Evolutionary conservation across 306 rosid species (phyloP), one percentile per base, ranked within the genome.

Genomic region (Dryas drummondii): DNA sequence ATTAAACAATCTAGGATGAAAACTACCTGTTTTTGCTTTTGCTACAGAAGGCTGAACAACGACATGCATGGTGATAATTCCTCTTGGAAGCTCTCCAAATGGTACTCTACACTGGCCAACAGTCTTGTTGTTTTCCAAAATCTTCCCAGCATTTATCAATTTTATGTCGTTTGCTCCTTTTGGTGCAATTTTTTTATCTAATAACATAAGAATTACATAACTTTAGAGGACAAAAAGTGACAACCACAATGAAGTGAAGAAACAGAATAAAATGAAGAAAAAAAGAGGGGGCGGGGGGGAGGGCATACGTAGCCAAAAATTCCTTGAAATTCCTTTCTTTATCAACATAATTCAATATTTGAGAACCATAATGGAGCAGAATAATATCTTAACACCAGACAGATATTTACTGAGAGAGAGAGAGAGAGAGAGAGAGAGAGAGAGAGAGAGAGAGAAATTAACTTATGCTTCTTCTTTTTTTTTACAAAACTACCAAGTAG

Each of bases 81-180:
- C 96, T 26, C 66, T 82, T 22, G 93, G 93, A 55, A 93, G 92
- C 72, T 93, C 98, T 46, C 91, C 91, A 66, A 88, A 89, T 50
- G 97, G 92, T 60, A 46, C 90, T 86, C 88, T 90, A 86, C 97
- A 93, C 78, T 89, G 98, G 58, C 90, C 96, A 52, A 93, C 96
- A 65, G 97, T 89, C 84, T 82, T 93, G 90, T 76, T 91, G 93
- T 89, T 91, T 79, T 94, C 98, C 90, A 94, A 82, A 79, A 94
- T 86, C 85, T 88, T 94, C 69, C 97, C 96, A 61, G 90, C 92
- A 79, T 79, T 88, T 73, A 94, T 91, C 86, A 94, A 84, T 67
- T 89, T 94, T 70, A 94, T 80, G 76, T 94, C 98, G 84, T 79
- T 89, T 45, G 97, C 94, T 66, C 87, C 91, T 81, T 88, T 94